phyloP scores from a whole-genome alignment of 116 monocot species.

The Phalaenopsis hybrid region DNA sequence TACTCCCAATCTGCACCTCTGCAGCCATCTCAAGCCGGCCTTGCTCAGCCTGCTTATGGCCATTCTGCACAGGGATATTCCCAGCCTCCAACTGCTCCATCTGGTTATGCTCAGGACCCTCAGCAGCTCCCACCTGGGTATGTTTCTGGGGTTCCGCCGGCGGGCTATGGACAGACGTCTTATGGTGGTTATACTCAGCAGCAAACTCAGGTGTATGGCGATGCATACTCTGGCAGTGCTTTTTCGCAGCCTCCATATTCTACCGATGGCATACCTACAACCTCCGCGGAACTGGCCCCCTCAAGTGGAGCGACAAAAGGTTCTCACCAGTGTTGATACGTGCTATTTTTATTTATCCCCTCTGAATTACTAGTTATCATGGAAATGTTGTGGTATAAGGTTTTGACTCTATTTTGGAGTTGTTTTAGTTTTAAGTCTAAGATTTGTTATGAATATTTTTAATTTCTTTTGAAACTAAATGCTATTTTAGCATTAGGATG shows the following conservation, averaged over 20 bases:
- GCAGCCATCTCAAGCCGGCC: slow-evolving; percentile 27
- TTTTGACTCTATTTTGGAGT: background rate
- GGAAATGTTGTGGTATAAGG: background rate
- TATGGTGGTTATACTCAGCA: slow-evolving; percentile 30
- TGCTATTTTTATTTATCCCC: background rate
- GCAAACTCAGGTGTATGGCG: slow-evolving; percentile 29
- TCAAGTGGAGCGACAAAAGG: slow-evolving; percentile 25
- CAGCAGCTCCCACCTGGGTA: slow-evolving; percentile 15
- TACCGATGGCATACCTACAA: slow-evolving; percentile 11
- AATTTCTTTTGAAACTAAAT: background rate
- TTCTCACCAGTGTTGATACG: slow-evolving; percentile 19
- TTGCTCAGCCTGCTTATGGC: slow-evolving; percentile 20
- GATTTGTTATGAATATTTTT: background rate
- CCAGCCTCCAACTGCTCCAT: slow-evolving; percentile 24
- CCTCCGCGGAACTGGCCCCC: slow-evolving; percentile 13
- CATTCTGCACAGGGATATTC: slow-evolving; percentile 20
- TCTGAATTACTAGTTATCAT: background rate
- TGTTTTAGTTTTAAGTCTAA: background rate
- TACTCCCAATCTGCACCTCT: slow-evolving; percentile 30
- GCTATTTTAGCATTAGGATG: background rate
- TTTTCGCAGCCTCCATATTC: slow-evolving; percentile 38
- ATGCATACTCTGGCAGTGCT: slow-evolving; percentile 22
- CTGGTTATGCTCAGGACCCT: slow-evolving; percentile 20
- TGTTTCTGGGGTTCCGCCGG: slow-evolving; percentile 11
- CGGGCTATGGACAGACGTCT: slow-evolving; percentile 31